Base-by-base conservation (phyloP, 345 rosid species). In the Linum tenue region DNA sequence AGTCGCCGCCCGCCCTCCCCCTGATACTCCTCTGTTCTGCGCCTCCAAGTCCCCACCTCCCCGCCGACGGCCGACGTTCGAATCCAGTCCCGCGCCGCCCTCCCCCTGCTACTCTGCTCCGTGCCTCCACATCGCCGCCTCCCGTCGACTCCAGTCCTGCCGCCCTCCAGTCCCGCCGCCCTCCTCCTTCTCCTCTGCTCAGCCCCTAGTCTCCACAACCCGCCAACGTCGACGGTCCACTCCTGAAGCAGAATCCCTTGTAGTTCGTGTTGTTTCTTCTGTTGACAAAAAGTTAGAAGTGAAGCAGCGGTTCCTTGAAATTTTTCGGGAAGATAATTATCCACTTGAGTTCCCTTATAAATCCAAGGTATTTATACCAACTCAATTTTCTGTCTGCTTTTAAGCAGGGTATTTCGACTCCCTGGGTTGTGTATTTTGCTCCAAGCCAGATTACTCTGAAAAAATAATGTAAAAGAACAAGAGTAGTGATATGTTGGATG, bases 281-380 rank as follows among this genome's bases (percentile, higher is more conserved):
- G 99, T 91, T 73, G 97, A 94, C 83, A 94, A 94, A 76, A 94
- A 91, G 81, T 72, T 94, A 78, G 99, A 94, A 77, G 99, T 95
- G 75, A 95, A 95, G 80, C 91, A 81, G 59, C 86, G 96, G 60
- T 91, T 91, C 77, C 92, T 91, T 79, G 99, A 95, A 75, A 91
- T 91, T 59, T 95, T 87, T 73, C 86, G 73, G 56, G 96, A 88
- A 63, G 92, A 91, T 71, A 87, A 89, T 81, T 91, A 86, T 69
- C 96, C 97, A 5, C 75, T 80, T 22, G 97, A 95, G 66, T 95
- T 88, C 68, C 92, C 97, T 4, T 95, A 91, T 61, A 95, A 95
- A 75, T 95, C 99, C 39, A 95, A 95, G 92, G 99, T 91, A 70
- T 35, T 4, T 3, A 17, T 57, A 36, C 11, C 37, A 36, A 57